Evolutionary conservation across 2,329 filamentous ascomycete species (phyloP), one percentile per base, ranked within the genome.

Genomic region (Aureobasidium sp.): DNA sequence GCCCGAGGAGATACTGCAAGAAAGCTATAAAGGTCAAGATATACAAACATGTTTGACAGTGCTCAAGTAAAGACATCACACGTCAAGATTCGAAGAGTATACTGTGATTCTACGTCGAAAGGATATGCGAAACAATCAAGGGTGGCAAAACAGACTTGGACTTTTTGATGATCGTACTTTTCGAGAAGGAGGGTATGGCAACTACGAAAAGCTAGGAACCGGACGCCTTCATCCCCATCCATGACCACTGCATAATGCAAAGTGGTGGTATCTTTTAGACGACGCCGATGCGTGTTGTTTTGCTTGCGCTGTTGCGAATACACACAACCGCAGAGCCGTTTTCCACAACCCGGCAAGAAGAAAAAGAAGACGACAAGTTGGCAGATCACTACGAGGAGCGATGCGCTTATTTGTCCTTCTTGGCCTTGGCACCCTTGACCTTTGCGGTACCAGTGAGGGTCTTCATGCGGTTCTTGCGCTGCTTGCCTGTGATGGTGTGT

Each of bases 401-500:
- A 68, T 45, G 48, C 66, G 65, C 68, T 68, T 73, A 73, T 71
- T 73, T 73, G 61, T 69, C 64, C 81, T 80, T 90, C 89, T 97
- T 96, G 87, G 89, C 86, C 84, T 87, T 87, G 78, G 87, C 88
- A 79, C 91, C 91, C 90, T 97, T 97, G 85, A 87, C 87, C 91
- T 99, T 99, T 76, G 91, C 93, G 74, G 91, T 96, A 79, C 94
- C 94, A 73, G 94, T 90, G 80, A 97, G 89, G 78, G 93, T 94
- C 91, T 99, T 97, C 82, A 90, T 87, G 81, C 93, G 87, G 90
- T 99, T 99, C 91, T 99, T 99, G 85, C 94, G 90, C 85, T 97
- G 94, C 87, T 99, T 99, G 88, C 93, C 93, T 97, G 81, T 84
- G 44, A 17, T 8, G 14, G 8, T 29, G 34, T 36, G 22, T 56